These are phyloP conservation scores for Gossypium arboreum DNA, from an alignment of 345 rosid genomes.

Conservation along the genomic window DNA sequence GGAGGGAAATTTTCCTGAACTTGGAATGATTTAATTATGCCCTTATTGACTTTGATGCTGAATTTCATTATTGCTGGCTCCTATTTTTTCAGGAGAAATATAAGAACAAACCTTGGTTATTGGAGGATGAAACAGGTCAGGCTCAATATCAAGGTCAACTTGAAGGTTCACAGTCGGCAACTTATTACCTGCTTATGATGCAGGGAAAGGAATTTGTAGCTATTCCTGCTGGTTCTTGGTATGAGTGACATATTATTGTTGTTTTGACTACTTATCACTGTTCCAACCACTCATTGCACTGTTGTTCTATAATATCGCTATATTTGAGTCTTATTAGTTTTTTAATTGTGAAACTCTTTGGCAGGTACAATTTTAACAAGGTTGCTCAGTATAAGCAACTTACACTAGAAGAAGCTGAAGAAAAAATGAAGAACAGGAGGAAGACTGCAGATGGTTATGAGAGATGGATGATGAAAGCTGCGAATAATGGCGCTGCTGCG, in stretches of 20 bases:
- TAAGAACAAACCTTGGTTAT: slow-evolving; percentile 90
- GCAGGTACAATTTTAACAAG: slow-evolving; percentile 85
- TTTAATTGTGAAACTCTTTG: not conserved
- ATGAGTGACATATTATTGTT: slow-evolving; percentile 16
- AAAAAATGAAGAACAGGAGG: slow-evolving; percentile 91
- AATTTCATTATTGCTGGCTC: not conserved
- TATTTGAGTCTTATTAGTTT: not conserved
- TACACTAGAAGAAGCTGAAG: slow-evolving; percentile 97
- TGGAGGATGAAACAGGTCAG: slow-evolving; percentile 98
- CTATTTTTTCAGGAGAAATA: slow-evolving; percentile 61
- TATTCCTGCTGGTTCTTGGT: slow-evolving; percentile 98
- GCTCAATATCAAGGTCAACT: slow-evolving; percentile 85
- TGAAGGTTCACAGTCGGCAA: slow-evolving; percentile 96
- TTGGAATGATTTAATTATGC: not conserved
- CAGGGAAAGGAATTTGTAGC: slow-evolving; percentile 83
- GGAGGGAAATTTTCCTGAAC: not conserved
- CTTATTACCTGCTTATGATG: slow-evolving; percentile 82
- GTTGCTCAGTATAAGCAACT: slow-evolving; percentile 97
- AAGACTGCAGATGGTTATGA: slow-evolving; percentile 96
- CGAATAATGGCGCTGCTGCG: slow-evolving; percentile 84
- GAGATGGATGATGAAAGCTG: slow-evolving; percentile 99
- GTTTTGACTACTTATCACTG: not conserved
- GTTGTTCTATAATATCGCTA: not conserved
- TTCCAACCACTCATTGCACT: not conserved
- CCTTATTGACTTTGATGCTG: not conserved